These are phyloP conservation scores for Apiotrichum porosum DNA, from an alignment of 1,284 basidiomycete genomes.

Conservation along the genomic window DNA sequence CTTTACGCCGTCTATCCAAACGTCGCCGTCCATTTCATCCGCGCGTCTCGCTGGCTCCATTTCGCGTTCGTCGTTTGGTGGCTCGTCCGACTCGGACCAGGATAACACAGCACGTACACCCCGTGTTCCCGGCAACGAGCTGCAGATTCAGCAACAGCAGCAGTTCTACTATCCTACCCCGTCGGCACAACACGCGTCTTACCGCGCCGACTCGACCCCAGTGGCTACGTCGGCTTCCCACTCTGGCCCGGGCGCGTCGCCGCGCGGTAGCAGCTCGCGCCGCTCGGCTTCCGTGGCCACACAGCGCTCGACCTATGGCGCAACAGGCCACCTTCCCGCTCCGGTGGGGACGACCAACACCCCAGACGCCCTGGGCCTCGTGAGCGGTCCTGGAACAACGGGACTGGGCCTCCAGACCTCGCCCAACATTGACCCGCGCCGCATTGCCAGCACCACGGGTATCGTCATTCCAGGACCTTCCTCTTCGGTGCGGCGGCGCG, in stretches of 20 bases:
- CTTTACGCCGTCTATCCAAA: slow-evolving; percentile 6
- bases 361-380: neutral
- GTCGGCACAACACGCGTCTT: neutral
- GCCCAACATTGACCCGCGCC: slow-evolving; percentile 10
- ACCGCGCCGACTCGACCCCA: too few relatives aligned
- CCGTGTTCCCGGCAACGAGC: slow-evolving; percentile 4
- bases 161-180: slow-evolving; percentile 9
- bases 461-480: neutral
- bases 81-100: slow-evolving; percentile 6
- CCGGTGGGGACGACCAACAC: neutral
- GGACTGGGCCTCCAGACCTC: neutral
- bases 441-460: slow-evolving; percentile 8
- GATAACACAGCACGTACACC: slow-evolving; percentile 9
- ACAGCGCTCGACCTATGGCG: slow-evolving; percentile 3
- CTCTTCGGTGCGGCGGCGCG: neutral
- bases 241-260: neutral
- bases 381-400: neutral
- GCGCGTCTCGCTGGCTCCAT: slow-evolving; percentile 7
- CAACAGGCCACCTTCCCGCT: neutral
- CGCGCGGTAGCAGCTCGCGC: slow-evolving; percentile 5
- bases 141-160: slow-evolving; percentile 6
- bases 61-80: slow-evolving; percentile 12
- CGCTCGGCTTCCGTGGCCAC: slow-evolving; percentile 10
- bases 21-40: slow-evolving; percentile 13
- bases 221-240: too few relatives aligned